Evolutionary conservation across 2,329 filamentous ascomycete genomes (phyloP), one percentile per base, ranked within the genome.

Genomic region (Alternaria brassicae): DNA sequence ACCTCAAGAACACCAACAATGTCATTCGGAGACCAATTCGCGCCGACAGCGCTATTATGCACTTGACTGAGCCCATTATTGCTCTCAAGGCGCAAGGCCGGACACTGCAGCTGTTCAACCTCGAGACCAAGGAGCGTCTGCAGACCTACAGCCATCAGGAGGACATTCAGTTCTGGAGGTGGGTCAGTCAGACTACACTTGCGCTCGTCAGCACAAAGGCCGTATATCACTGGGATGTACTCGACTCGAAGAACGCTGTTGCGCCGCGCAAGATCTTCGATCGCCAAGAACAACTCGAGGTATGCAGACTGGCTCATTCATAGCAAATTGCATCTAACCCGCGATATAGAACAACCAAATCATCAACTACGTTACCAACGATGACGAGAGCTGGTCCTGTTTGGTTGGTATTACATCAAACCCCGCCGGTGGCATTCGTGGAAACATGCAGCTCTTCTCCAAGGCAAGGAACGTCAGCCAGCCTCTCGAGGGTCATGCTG

Each of bases 41-140:
- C 85, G 95, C 95, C 75, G 95, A 99, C 83, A 98, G 93, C 87
- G 95, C 96, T 73, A 97, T 99, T 78, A 98, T 99, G 95, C 95
- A 99, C 87, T 97, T 92, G 92, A 90, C 86, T 72, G 91, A 90
- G 78, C 92, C 97, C 80, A 92, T 99, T 78, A 98, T 99, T 75
- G 95, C 96, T 64, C 87, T 99, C 70, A 97, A 96, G 82, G 94
- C 95, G 48, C 92, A 97, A 79, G 91, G 90, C 65, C 88, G 93
- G 77, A 99, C 95, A 68, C 87, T 99, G 62, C 96, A 99, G 83
- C 96, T 99, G 78, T 99, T 99, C 81, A 94, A 99, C 79, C 86
- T 99, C 61, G 89, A 88, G 71, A 87, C 90, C 72, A 99, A 98
- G 84, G 88, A 90, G 80, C 98, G 97, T 85, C 86, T 99, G 74